Evolutionary conservation across 768 basidiomycete species (phyloP).

Genomic region (Tricholoma hemisulphureum): DNA sequence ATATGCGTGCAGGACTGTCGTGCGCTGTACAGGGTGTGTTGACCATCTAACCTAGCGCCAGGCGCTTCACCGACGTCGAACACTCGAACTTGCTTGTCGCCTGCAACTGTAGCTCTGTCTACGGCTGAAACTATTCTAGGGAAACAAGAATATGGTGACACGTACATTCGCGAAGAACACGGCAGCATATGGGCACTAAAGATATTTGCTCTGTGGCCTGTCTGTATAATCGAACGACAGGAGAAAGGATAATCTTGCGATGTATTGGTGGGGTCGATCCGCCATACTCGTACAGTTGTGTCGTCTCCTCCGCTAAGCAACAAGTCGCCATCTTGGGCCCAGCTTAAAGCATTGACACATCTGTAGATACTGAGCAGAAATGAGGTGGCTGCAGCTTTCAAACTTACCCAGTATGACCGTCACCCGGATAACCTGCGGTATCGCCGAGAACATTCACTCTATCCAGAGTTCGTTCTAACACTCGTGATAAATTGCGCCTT

Average conservation of each 20-base stretch:
- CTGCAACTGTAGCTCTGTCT: constrained; percentile 66
- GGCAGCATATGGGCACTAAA: constrained; percentile 84
- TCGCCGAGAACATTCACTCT: constrained; percentile 71
- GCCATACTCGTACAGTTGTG: constrained; percentile 78
- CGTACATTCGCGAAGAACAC: constrained; percentile 74
- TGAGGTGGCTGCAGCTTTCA: not conserved
- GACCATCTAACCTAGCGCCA: constrained; percentile 35
- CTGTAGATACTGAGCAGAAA: constrained; percentile 31
- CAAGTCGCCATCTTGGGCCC: constrained; percentile 64
- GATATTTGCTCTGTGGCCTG: constrained; percentile 82
- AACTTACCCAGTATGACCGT: constrained; percentile 69
- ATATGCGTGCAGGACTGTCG: constrained; percentile 49
- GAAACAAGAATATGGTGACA: constrained; percentile 8
- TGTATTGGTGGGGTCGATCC: constrained; percentile 45
- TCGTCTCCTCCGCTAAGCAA: constrained; percentile 76
- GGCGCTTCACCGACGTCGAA: constrained; percentile 61
- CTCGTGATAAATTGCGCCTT: constrained; percentile 23
- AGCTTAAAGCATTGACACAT: constrained; percentile 76
- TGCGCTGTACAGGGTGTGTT: constrained; percentile 46
- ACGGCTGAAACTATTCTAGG: not conserved
- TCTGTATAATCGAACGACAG: constrained; percentile 66
- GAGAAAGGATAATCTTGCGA: constrained; percentile 59
- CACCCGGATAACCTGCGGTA: constrained; percentile 28
- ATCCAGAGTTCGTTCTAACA: constrained; percentile 43
- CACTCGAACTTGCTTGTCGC: constrained; percentile 73